Evolutionary conservation across 768 basidiomycete species (phyloP).

Genomic region (Wakefieldia striispora): DNA sequence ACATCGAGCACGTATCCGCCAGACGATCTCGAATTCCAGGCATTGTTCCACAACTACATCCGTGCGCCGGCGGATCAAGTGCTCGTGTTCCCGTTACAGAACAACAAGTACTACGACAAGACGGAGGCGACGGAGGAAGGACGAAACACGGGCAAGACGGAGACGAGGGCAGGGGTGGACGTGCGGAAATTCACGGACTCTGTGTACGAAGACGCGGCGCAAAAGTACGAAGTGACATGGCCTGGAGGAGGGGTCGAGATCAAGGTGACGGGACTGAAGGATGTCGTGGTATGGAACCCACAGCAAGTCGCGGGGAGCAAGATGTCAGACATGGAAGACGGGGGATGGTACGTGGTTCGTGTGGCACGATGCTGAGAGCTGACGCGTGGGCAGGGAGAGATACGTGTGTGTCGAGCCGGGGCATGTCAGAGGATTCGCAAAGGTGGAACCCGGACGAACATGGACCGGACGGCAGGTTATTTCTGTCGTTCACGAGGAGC

Average conservation of each 20-base stretch:
- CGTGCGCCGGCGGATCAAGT: constrained; percentile 58
- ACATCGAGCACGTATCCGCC: constrained; percentile 35
- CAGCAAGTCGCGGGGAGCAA: constrained; percentile 61
- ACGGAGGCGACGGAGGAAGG: constrained; percentile 55
- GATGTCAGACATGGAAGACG: constrained; percentile 87
- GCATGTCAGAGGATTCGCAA: constrained; percentile 69
- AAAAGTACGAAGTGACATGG: constrained; percentile 60
- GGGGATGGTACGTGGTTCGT: constrained; percentile 66
- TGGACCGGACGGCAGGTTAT: constrained; percentile 81
- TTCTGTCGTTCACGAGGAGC: constrained; percentile 38
- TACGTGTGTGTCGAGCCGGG: constrained; percentile 95
- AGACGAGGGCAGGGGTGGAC: constrained; percentile 61
- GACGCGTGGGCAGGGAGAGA: constrained; percentile 52
- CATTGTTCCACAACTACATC: constrained; percentile 90
- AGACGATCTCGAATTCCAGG: constrained; percentile 78
- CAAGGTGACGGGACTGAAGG: constrained; percentile 55
- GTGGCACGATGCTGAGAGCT: constrained; percentile 2
- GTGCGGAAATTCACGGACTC: constrained; percentile 69
- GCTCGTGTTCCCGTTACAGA: constrained; percentile 62
- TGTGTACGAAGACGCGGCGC: constrained; percentile 67
- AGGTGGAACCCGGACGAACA: constrained; percentile 57
- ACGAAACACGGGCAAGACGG: constrained; percentile 49
- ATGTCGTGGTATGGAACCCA: constrained; percentile 97
- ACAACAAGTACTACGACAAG: constrained; percentile 77
- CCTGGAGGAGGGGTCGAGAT: constrained; percentile 54